Evolutionary conservation across 352 stramenopile species (phyloP).

Genomic region (Hyaloperonospora brassicae): DNA sequence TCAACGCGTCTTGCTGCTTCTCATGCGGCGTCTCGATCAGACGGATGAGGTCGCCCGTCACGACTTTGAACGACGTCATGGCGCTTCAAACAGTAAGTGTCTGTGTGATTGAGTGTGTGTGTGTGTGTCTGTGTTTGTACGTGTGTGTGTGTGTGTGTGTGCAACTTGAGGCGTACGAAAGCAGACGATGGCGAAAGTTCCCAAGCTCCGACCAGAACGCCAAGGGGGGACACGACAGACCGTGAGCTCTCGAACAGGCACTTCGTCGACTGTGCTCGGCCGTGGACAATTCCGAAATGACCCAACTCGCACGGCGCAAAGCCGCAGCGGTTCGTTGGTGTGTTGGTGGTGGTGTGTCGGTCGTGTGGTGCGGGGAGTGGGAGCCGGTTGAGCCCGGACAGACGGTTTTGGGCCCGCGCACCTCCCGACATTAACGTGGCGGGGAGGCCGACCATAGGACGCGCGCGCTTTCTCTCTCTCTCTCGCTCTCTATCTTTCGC

Average conservation of each 20-base stretch:
- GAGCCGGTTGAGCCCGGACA: slow-evolving; percentile 10
- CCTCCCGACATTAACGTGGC: background rate
- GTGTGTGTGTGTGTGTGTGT: too few species aligned
- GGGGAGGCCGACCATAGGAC: background rate
- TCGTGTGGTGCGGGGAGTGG: slow-evolving; percentile 14
- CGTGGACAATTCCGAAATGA: slow-evolving; percentile 22
- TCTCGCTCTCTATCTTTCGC: too few species aligned
- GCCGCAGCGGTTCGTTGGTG: background rate
- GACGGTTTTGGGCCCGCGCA: slow-evolving; percentile 4
- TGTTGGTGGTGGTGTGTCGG: slow-evolving; percentile 6
- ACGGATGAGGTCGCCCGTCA: slow-evolving; percentile 51
- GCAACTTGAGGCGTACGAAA: slow-evolving; percentile 5
- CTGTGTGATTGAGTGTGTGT: too few species aligned
- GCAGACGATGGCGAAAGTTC: slow-evolving; percentile 1
- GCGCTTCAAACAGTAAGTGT: too few species aligned
- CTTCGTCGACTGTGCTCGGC: slow-evolving; percentile 5
- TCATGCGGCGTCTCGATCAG: slow-evolving; percentile 60
- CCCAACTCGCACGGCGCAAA: slow-evolving; percentile 15
- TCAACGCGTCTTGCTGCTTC: slow-evolving; percentile 36
- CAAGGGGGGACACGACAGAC: background rate
- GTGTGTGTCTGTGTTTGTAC: too few species aligned
- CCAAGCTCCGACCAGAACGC: slow-evolving; percentile 11
- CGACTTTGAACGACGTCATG: slow-evolving; percentile 38
- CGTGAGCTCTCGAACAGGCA: too few species aligned
- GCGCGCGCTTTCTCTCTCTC: background rate